Evolutionary conservation across 2,329 filamentous ascomycete species (phyloP).

Genomic region (Malbranchea cinnamomea): DNA sequence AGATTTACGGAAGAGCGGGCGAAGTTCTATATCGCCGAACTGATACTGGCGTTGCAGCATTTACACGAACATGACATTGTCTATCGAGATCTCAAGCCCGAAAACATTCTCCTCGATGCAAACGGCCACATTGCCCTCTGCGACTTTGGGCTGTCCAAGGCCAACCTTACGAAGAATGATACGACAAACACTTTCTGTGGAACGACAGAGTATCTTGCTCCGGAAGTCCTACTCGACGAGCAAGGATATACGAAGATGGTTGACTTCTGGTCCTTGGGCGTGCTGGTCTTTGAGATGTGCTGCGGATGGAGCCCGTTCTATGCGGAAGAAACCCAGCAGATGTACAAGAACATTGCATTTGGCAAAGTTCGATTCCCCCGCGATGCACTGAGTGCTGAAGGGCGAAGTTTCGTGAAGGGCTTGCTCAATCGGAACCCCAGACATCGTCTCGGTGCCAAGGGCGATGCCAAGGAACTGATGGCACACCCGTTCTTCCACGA

Average conservation of each 20-base stretch:
- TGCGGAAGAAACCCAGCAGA: constrained; percentile 96
- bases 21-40: constrained; percentile 97
- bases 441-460: constrained; percentile 78
- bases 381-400: constrained; percentile 86
- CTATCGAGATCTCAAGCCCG: constrained; percentile 91
- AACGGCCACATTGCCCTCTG: constrained; percentile 97
- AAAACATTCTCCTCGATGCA: constrained; percentile 92
- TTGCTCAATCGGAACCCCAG: constrained; percentile 92
- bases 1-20: constrained; percentile 87
- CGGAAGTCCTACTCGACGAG: constrained; percentile 88
- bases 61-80: constrained; percentile 96
- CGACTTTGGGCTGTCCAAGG: constrained; percentile 95
- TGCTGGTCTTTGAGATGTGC: constrained; percentile 98
- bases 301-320: constrained; percentile 99
- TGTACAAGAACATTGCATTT: constrained; percentile 99
- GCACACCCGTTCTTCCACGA: constrained; percentile 88
- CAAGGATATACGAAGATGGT: constrained; percentile 99
- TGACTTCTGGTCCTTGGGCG: constrained; percentile 96
- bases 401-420: constrained; percentile 95
- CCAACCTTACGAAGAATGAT: constrained; percentile 89
- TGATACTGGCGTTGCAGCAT: constrained; percentile 88
- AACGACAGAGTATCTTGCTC: constrained; percentile 92
- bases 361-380: constrained; percentile 94
- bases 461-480: constrained; percentile 89
- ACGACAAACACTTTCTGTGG: constrained; percentile 99